Conservation (phyloP, 2,329 filamentous ascomycete genomes). For the Endocalyx cinctus region DNA sequence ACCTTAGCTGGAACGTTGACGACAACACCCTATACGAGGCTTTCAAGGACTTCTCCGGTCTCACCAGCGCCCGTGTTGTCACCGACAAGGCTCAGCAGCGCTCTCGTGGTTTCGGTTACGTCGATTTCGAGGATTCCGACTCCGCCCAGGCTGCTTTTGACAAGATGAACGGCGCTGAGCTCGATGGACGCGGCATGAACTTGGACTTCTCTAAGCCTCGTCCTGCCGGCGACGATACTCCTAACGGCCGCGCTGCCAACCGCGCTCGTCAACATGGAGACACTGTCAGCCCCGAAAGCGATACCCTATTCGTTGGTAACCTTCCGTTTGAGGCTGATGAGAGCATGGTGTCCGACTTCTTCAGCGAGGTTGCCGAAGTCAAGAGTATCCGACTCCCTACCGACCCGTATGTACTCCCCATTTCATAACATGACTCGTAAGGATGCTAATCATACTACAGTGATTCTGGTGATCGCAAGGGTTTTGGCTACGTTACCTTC, state of each 20-base stretch:
- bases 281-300: slow-evolving; percentile 70
- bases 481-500: slow-evolving; percentile 89
- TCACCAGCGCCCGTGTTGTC: slow-evolving; percentile 72
- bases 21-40: slow-evolving; percentile 76
- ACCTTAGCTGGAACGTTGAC: slow-evolving; percentile 86
- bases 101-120: slow-evolving; percentile 90
- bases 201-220: slow-evolving; percentile 72
- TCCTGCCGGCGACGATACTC: slow-evolving; percentile 48
- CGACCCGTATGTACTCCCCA: slow-evolving; percentile 54
- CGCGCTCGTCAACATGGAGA: slow-evolving; percentile 72
- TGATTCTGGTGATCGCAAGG: slow-evolving; percentile 80
- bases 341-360: slow-evolving; percentile 68
- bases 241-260: slow-evolving; percentile 55
- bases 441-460: slow-evolving; percentile 37
- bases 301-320: slow-evolving; percentile 91
- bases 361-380: slow-evolving; percentile 65
- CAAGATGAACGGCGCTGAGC: slow-evolving; percentile 67
- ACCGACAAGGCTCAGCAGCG: slow-evolving; percentile 76
- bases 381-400: slow-evolving; percentile 83
- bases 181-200: slow-evolving; percentile 72
- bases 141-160: slow-evolving; percentile 68
- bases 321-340: slow-evolving; percentile 79
- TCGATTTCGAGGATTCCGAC: slow-evolving; percentile 71
- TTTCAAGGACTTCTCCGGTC: slow-evolving; percentile 74
- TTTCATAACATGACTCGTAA: not conserved